phyloP scores from a whole-genome alignment of 2,329 filamentous ascomycete genomes.

The Talaromyces rugulosus region DNA sequence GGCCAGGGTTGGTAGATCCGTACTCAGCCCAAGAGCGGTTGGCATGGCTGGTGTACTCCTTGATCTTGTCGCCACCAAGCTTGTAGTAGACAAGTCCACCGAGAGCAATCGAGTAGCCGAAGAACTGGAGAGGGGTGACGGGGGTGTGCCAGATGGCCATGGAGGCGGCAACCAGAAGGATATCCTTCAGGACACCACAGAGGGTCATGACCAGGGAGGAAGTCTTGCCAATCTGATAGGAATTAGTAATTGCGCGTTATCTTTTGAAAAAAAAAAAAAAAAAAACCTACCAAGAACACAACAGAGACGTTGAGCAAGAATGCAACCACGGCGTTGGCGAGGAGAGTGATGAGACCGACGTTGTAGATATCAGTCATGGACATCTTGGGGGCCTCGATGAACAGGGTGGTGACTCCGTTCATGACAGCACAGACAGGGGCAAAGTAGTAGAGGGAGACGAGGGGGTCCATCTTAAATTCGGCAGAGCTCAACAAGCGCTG shows the following conservation, averaged over 20 bases:
- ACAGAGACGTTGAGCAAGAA: slow-evolving; percentile 79
- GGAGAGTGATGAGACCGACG: slow-evolving; percentile 61
- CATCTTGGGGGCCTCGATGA: slow-evolving; percentile 65
- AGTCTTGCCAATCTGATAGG: slow-evolving; percentile 72
- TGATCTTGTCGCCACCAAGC: slow-evolving; percentile 72
- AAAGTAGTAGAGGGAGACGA: slow-evolving; percentile 87
- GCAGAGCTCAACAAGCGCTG: slow-evolving; percentile 73
- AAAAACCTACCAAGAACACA: slow-evolving; percentile 71
- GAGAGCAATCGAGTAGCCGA: slow-evolving; percentile 73
- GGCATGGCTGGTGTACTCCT: slow-evolving; percentile 69
- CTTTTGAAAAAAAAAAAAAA: too few relatives aligned
- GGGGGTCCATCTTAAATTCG: slow-evolving; percentile 82
- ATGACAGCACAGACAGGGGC: slow-evolving; percentile 78
- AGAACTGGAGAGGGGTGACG: slow-evolving; percentile 65
- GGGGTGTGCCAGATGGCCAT: slow-evolving; percentile 74
- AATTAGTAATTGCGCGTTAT: not conserved
- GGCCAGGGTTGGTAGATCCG: slow-evolving; percentile 68
- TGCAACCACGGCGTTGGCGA: slow-evolving; percentile 72
- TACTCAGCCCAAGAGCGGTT: slow-evolving; percentile 82
- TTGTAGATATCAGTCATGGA: slow-evolving; percentile 61
- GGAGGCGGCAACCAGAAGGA: slow-evolving; percentile 71
- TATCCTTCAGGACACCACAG: slow-evolving; percentile 82
- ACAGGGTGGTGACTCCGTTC: slow-evolving; percentile 67
- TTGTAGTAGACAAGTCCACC: slow-evolving; percentile 64
- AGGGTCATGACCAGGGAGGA: slow-evolving; percentile 82